Evolutionary conservation across 495 filamentous ascomycete species (phyloP).

Genomic region (Hypoxylon subgilvum): DNA sequence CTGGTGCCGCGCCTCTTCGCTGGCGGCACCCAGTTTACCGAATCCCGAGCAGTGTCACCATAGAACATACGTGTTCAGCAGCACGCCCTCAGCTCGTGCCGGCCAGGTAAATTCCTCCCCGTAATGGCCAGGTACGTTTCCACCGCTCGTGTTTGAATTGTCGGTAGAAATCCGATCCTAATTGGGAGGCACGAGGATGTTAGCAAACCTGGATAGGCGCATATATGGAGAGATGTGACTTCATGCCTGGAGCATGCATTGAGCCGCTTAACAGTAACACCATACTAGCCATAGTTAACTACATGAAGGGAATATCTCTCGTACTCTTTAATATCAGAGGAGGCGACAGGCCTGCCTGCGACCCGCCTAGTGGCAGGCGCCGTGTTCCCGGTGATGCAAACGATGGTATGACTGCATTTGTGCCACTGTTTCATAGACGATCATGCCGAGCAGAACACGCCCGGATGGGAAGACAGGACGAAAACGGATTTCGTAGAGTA

Average conservation of each 20-base stretch:
- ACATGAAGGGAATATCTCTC: background rate
- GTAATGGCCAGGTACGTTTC: no score
- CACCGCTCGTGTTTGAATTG: no score
- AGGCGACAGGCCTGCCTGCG: no score
- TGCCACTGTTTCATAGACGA: slow-evolving; percentile 28
- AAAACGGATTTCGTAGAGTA: background rate
- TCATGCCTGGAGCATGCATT: slow-evolving; percentile 16
- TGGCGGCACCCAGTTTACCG: no score
- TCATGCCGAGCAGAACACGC: slow-evolving; percentile 1
- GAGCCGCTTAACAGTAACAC: slow-evolving; percentile 10
- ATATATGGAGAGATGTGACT: background rate
- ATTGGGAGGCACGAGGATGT: background rate
- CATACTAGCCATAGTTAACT: background rate
- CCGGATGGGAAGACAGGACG: background rate
- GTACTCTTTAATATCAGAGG: no score
- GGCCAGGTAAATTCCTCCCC: no score
- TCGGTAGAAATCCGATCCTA: background rate
- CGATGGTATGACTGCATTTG: slow-evolving; percentile 19
- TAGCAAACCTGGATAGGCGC: background rate
- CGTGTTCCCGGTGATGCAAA: slow-evolving; percentile 6
- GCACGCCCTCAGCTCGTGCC: no score
- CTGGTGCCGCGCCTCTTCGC: no score
- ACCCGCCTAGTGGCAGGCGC: no score
- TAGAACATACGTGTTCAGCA: no score
- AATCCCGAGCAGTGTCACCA: no score